A percentile compares a stretch with the other conserved stretches of the same genome.
Conservation (phyloP, 495 filamentous ascomycete species). For the Penicillium bialowiezense region DNA sequence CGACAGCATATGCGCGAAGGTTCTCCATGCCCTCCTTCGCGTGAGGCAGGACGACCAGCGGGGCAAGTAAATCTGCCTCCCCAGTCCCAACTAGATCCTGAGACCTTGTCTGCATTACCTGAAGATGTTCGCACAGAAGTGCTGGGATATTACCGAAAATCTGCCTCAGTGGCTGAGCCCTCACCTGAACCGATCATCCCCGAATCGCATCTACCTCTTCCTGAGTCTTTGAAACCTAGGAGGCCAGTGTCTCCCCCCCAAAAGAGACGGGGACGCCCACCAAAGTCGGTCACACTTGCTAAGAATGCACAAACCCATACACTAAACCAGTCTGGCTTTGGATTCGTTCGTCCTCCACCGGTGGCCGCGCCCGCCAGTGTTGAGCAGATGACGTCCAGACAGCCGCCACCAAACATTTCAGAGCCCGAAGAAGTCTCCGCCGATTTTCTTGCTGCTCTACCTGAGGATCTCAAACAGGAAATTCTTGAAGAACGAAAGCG, state of each 20-base stretch:
- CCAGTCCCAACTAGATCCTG: constrained; percentile 65
- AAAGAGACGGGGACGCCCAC: constrained; percentile 51
- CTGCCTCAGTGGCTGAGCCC: constrained; percentile 4
- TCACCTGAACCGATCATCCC: constrained; percentile 26
- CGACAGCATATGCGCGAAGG: constrained; percentile 21
- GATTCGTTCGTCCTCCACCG: constrained; percentile 49
- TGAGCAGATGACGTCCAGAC: constrained; percentile 10
- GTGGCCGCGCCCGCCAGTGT: constrained; percentile 9
- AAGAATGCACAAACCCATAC: constrained; percentile 45
- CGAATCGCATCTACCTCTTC: constrained; percentile 49
- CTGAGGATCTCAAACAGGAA: constrained; percentile 75
- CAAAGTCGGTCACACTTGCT: constrained; percentile 31
- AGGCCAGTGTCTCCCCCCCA: constrained; percentile 57
- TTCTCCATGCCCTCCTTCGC: constrained; percentile 32
- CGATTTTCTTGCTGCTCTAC: constrained; percentile 76
- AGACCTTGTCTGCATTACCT: constrained; percentile 73
- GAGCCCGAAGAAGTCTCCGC: constrained; percentile 53
- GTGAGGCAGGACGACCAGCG: constrained; percentile 9
- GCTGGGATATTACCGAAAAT: constrained; percentile 59
- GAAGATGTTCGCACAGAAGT: constrained; percentile 81
- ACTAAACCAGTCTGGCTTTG: constrained; percentile 69
- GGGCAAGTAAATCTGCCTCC: constrained; percentile 33
- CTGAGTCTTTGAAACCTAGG: constrained; percentile 32
- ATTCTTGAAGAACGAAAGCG: constrained; percentile 69
- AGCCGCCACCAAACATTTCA: constrained; percentile 18